Base-by-base conservation (phyloP, 495 filamentous ascomycete genomes). In the Xylaria flabelliformis region DNA sequence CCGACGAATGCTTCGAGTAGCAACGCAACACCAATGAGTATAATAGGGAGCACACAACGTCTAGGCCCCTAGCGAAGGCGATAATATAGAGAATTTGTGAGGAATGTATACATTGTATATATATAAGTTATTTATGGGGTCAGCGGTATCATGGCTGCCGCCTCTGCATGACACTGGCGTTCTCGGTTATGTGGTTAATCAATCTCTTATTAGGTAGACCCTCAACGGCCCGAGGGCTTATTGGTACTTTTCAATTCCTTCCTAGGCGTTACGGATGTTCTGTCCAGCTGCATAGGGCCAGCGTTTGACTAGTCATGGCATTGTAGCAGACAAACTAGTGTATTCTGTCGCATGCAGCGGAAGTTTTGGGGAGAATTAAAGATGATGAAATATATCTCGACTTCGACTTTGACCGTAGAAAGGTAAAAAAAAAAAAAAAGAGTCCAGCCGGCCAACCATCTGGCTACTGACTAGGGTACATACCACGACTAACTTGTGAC, bases 21-120 rank as follows among this genome's bases (percentile, higher is more conserved):
- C 61, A 77, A 79, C 53, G 79, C 80, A 63, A 83, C 87, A n/a
- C 84, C 88, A 0, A 81, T 91, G 82, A 87, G 84, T 61, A 87
- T 89, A 72, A 78, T 90, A 55, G 91, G 88, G 12, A 82, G 84
- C 13, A 82, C 82, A n/a, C 91, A 94, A 77, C 84, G 91, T 70
- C 81, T 93, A 67, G 91, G 91, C 0, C 84, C 90, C 13, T 91
- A 78, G 78, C 7, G 6, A 36, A 15, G 46, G 39, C 13, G 21
- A 51, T 50, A 1, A 41, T 36, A 56, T 51, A 29, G 42, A 63
- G 68, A 50, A 17, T 8, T 53, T 56, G 46, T 44, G 59, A 13
- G 39, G 10, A 46, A 64, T 64, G 36, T 53, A 64, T 64, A 56
- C 59, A 64, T 71, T 64, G 46, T 70, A 70, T 63, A 34, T 46